Evolutionary conservation across 208 protist species (phyloP), one percentile per base, ranked within the genome.

Genomic region (Trypanosoma vivax): DNA sequence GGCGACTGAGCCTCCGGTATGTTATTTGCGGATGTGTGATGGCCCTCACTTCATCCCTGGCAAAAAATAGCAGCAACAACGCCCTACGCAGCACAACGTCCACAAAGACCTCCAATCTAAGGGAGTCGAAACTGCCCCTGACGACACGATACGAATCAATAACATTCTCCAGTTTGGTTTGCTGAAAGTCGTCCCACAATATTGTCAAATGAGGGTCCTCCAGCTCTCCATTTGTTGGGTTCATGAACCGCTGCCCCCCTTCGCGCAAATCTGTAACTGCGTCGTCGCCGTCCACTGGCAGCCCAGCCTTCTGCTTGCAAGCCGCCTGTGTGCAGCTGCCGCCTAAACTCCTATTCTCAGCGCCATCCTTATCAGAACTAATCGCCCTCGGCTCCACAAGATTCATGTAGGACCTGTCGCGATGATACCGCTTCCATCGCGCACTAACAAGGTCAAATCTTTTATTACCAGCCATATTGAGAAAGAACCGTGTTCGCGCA

Each of bases 31-130:
- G 83, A 30, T 73, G 29, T 3, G 87, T 91, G 18, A 94, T 50
- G 16, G 81, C 78, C 7, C 80, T 61, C 34, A 94, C 80, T 35
- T 94, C 87, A 57, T 86, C 79, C n/a, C 77, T 70, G 1, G 76
- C 35, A 50, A 88, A 91, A 48, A 94, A 89, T 18, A 88, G 73
- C 50, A 94, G 40, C 52, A 79, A 60, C 28, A 94, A 73, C 7
- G 74, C 79, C 13, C 50, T 70, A 47, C 88, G 78, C 10, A 60
- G 41, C 2, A 72, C 41, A 25, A 88, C 2, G 53, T 94, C 87
- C 4, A 30, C 19, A 14, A 56, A 38, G 0, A 88, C 65, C n/a
- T 76, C 59, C 21, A 31, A 33, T 38, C 73, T 19, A 13, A 86
- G 38, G 23, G 23, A 29, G 9, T 30, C 28, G 11, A 73, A 50